These are phyloP conservation scores for Farysia itapuensis DNA, from an alignment of 1,284 basidiomycete species.

Conservation along the genomic window DNA sequence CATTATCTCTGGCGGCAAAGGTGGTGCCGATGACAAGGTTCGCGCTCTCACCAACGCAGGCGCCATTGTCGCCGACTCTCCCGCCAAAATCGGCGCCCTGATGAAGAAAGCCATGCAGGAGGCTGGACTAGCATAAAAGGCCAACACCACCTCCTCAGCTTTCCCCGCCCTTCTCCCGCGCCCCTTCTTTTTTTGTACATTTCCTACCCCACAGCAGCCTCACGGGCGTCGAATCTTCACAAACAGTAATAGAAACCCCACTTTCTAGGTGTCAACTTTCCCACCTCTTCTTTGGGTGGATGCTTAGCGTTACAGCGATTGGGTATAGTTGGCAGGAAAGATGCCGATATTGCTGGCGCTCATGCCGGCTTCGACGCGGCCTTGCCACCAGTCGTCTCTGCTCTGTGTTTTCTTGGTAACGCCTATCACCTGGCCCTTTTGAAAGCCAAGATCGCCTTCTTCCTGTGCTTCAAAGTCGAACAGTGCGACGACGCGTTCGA, in stretches of 20 bases:
- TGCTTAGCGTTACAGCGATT: conserved; percentile 8
- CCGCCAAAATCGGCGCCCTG: conserved; percentile 64
- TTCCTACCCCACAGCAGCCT: neutral
- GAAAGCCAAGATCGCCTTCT: conserved; percentile 48
- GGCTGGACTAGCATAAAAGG: conserved; percentile 45
- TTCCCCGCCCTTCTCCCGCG: neutral
- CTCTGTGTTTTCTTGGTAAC: conserved; percentile 47
- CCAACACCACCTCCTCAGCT: neutral
- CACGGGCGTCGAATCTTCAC: neutral
- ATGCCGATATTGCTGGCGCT: conserved; percentile 19
- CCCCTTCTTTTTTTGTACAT: neutral
- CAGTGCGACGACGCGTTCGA: conserved; percentile 44
- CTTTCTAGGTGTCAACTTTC: too few species aligned
- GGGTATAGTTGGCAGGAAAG: conserved; percentile 34
- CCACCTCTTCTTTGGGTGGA: too few species aligned
- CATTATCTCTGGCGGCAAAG: conserved; percentile 97
- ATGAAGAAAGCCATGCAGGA: conserved; percentile 57
- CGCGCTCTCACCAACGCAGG: conserved; percentile 90
- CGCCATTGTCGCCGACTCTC: conserved; percentile 89
- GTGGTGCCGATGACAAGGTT: conserved; percentile 93
- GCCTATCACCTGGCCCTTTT: conserved; percentile 52
- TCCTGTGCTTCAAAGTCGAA: conserved; percentile 54
- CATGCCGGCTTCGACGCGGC: conserved; percentile 32
- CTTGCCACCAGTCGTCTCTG: conserved; percentile 56
- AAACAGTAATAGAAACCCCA: neutral